phyloP scores from a whole-genome alignment of 495 filamentous ascomycete genomes.

The Xylaria grammica region DNA sequence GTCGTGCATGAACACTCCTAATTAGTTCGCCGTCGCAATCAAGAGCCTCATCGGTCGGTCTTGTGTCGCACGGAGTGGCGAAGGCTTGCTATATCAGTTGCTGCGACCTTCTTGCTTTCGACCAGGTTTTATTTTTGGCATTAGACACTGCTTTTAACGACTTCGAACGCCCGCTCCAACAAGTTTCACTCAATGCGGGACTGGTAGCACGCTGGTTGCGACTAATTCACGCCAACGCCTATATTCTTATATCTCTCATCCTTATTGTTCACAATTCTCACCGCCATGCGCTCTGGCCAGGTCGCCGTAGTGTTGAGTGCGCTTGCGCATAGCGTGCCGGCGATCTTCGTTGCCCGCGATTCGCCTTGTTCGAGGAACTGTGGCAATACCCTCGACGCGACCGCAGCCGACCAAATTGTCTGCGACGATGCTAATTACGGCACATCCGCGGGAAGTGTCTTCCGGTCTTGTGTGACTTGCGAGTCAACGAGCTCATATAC shows the following conservation, averaged over 20 bases:
- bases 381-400: slow-evolving; percentile 47
- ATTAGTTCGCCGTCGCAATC: not conserved
- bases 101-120: not conserved
- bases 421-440: slow-evolving; percentile 42
- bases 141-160: not conserved
- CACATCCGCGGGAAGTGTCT: slow-evolving; percentile 40
- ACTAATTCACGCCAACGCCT: not conserved
- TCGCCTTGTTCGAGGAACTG: slow-evolving; percentile 49
- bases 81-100: slow-evolving; percentile 14
- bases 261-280: not conserved
- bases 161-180: not conserved
- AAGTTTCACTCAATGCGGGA: not conserved
- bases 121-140: not conserved
- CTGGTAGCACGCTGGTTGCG: not conserved
- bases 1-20: not conserved
- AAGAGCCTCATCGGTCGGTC: slow-evolving; percentile 2
- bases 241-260: slow-evolving; percentile 4
- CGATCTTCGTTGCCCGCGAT: slow-evolving; percentile 4
- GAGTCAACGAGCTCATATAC: slow-evolving; percentile 46
- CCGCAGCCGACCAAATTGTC: slow-evolving; percentile 45
- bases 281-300: slow-evolving; percentile 8
- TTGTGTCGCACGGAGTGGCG: not conserved
- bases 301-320: slow-evolving; percentile 6
- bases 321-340: slow-evolving; percentile 4
- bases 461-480: slow-evolving; percentile 48